Evolutionary conservation across 805 yeast species (phyloP).

Genomic region (Kurtzmaniella fragi): DNA sequence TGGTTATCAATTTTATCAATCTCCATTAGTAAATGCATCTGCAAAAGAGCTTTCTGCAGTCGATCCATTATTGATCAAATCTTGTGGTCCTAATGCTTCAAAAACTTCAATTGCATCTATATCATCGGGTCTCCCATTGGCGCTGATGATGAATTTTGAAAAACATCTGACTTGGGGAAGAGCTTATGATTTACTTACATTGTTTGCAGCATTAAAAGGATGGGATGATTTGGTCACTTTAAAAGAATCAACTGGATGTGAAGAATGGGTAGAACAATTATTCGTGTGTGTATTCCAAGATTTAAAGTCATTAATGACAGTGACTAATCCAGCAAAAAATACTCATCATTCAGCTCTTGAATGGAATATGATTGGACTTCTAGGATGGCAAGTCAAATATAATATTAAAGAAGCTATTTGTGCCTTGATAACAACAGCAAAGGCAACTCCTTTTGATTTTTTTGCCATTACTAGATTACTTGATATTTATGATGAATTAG

Average conservation of each 20-base stretch:
- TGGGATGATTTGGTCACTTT: conserved; percentile 74
- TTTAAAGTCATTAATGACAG: conserved; percentile 22
- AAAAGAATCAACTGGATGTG: conserved; percentile 58
- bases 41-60: conserved; percentile 32
- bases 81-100: conserved; percentile 21
- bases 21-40: conserved; percentile 30
- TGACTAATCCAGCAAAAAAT: conserved; percentile 17
- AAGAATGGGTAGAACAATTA: conserved; percentile 73
- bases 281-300: conserved; percentile 70
- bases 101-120: conserved; percentile 26
- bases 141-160: conserved; percentile 28
- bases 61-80: conserved; percentile 22
- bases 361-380: conserved; percentile 68
- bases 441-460: conserved; percentile 57
- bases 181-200: conserved; percentile 61
- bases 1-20: conserved; percentile 30
- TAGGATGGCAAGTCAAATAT: conserved; percentile 40
- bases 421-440: conserved; percentile 42
- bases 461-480: conserved; percentile 51
- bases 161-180: conserved; percentile 38
- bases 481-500: conserved; percentile 40
- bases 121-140: conserved; percentile 20
- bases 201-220: conserved; percentile 63
- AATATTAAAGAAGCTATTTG: conserved; percentile 33
- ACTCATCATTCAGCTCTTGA: conserved; percentile 57